Evolutionary conservation across 441 rosid genomes (phyloP), one percentile per base, ranked within the genome.

Genomic region (Aleurites moluccanus): DNA sequence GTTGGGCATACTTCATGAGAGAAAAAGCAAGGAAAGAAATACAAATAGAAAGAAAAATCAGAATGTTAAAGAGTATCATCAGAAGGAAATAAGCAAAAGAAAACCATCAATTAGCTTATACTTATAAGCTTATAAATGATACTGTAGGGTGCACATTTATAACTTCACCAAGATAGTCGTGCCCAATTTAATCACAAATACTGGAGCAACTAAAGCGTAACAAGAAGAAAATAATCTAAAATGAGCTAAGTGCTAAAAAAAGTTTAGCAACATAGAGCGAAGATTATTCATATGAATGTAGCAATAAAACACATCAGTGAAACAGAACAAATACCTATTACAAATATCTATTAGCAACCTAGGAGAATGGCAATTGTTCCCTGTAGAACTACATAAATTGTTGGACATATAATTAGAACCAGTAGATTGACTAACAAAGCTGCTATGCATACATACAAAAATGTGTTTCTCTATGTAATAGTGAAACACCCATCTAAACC

Each of bases 1-100:
- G 80, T 67, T 11, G 98, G 97, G 64, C 98, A 95, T 73, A 90
- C 98, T 95, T 79, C 86, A 75, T 38, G 71, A 45, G 44, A 62
- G 74, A 83, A 76, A 53, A 65, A n/a, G 47, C 64, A 78, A 67
- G 33, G 18, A 62, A 8, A 74, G 35, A 52, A 25, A 45, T 20
- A 70, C 30, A 21, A 40, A 60, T n/a, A n/a, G 11, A 53, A 20
- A 68, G 16, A 3, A 25, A 64, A 49, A 25, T 6, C n/a, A 73
- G 15, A 63, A 56, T 8, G 20, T 18, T n/a, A n/a, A 57, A 70
- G 70, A 56, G 21, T 20, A 73, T 49, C 69, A 67, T 38, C 18
- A 52, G 75, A 75, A 44, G 49, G 27, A 74, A 21, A 25, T 33
- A 70, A 64, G 66, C 59, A 55, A 67, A 67, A 67, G 15, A 64